These are phyloP conservation scores for Rhodotorula sp. DNA, from an alignment of 1,284 basidiomycete species.

Conservation along the genomic window DNA sequence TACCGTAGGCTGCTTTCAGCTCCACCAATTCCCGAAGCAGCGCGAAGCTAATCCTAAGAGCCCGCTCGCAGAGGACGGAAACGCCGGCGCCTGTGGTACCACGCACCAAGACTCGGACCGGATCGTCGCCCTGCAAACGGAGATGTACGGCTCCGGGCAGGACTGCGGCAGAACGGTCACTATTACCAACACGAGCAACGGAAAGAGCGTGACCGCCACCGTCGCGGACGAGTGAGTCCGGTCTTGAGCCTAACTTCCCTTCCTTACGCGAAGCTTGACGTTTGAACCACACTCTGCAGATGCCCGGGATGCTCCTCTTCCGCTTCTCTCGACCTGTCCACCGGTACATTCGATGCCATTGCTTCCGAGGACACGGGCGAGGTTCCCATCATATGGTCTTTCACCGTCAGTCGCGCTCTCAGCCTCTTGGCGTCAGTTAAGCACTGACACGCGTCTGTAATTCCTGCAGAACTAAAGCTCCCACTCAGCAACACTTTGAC, in stretches of 20 bases:
- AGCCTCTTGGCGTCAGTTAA: background rate
- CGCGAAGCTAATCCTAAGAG: background rate
- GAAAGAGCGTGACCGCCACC: slow-evolving; percentile 3
- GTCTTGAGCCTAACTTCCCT: background rate
- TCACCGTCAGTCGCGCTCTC: slow-evolving; percentile 2
- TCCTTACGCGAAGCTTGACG: background rate
- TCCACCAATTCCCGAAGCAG: background rate
- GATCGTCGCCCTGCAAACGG: slow-evolving; percentile 62
- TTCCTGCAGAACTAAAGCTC: too few relatives aligned
- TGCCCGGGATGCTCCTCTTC: slow-evolving; percentile 74
- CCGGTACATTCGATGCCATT: slow-evolving; percentile 67
- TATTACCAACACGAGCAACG: slow-evolving; percentile 59
- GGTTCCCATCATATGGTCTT: slow-evolving; percentile 50
- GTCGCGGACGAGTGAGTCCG: slow-evolving; percentile 7
- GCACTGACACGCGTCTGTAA: too few relatives aligned
- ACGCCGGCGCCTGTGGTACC: slow-evolving; percentile 62
- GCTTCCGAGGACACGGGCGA: slow-evolving; percentile 59
- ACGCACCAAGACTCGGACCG: slow-evolving; percentile 64
- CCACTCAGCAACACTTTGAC: background rate
- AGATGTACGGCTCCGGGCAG: slow-evolving; percentile 49
- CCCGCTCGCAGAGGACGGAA: background rate
- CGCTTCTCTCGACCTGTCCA: slow-evolving; percentile 76
- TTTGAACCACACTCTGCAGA: slow-evolving; percentile 52
- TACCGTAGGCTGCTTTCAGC: slow-evolving; percentile 43
- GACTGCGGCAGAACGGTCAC: slow-evolving; percentile 66